Percentiles rank a stretch among this genome's conserved stretches.
Evolutionary conservation across 352 stramenopile species (phyloP).

Genomic region (Lagenidium sp.): DNA sequence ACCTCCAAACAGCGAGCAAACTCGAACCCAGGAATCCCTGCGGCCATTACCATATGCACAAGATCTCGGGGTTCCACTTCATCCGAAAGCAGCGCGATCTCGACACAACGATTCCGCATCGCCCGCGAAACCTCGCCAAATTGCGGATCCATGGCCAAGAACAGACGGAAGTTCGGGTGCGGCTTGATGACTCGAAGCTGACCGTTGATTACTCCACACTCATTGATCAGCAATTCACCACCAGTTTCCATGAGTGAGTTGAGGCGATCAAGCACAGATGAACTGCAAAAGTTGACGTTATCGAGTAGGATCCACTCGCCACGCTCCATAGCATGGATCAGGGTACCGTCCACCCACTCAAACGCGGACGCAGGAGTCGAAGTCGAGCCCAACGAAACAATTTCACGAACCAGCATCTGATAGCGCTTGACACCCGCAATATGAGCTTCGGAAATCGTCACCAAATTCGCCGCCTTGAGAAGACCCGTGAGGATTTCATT

Average conservation of each 20-base stretch:
- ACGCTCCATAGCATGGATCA: conserved; percentile 96
- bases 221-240: conserved; percentile 97
- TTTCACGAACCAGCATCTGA: conserved; percentile 3
- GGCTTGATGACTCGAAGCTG: conserved; percentile 92
- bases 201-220: conserved; percentile 93
- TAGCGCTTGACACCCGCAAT: background rate
- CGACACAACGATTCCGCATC: conserved; percentile 99
- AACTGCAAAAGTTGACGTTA: conserved; percentile 99
- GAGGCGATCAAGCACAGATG: conserved; percentile 98
- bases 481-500: conserved; percentile 31
- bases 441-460: background rate
- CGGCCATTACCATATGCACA: conserved; percentile 44
- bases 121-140: conserved; percentile 97
- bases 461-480: conserved; percentile 16
- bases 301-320: conserved; percentile 99
- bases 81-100: conserved; percentile 75
- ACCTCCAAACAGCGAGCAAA: conserved; percentile 54
- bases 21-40: conserved; percentile 55
- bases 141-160: conserved; percentile 97
- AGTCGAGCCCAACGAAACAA: conserved; percentile 56
- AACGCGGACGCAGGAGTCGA: conserved; percentile 87
- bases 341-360: conserved; percentile 97
- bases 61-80: conserved; percentile 54
- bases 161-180: conserved; percentile 98
- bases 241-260: conserved; percentile 99